Conservation (phyloP, 257 asterid species). For the Penstemon newberryi region DNA sequence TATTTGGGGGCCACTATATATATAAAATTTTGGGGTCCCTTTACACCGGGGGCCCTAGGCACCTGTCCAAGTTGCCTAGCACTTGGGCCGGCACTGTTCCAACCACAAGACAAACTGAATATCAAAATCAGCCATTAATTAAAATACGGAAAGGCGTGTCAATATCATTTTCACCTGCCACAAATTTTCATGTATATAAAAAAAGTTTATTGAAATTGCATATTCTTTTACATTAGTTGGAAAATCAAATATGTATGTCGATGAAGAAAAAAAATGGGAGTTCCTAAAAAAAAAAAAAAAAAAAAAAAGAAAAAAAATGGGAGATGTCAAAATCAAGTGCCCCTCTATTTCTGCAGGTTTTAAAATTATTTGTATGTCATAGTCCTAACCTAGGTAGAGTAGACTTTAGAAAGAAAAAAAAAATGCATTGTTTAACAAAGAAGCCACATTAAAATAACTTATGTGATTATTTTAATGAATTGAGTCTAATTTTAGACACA, state of each 20-base stretch:
- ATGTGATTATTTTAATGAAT: not conserved
- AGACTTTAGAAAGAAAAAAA: no score
- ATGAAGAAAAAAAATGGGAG: not conserved
- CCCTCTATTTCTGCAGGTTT: not conserved
- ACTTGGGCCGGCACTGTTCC: no score
- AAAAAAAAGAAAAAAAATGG: not conserved
- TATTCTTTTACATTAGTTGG: slow-evolving; percentile 17
- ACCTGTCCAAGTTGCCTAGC: no score
- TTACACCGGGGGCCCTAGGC: no score
- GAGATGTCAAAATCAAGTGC: not conserved
- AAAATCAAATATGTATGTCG: slow-evolving; percentile 3
- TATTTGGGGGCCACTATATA: no score
- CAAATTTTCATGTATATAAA: not conserved
- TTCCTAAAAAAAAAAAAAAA: not conserved
- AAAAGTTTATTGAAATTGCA: not conserved
- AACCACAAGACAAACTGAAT: slow-evolving; percentile 4
- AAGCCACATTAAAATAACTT: not conserved
- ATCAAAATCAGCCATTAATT: not conserved
- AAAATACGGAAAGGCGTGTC: slow-evolving; percentile 21
- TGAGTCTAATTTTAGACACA: not conserved
- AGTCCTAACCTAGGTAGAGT: no score
- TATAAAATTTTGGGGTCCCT: no score
- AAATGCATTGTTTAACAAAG: not conserved
- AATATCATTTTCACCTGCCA: slow-evolving; percentile 15
- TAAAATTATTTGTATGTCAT: no score